These are phyloP conservation scores for Talaromyces wortmannii DNA, from an alignment of 495 filamentous ascomycete species.

Conservation along the genomic window DNA sequence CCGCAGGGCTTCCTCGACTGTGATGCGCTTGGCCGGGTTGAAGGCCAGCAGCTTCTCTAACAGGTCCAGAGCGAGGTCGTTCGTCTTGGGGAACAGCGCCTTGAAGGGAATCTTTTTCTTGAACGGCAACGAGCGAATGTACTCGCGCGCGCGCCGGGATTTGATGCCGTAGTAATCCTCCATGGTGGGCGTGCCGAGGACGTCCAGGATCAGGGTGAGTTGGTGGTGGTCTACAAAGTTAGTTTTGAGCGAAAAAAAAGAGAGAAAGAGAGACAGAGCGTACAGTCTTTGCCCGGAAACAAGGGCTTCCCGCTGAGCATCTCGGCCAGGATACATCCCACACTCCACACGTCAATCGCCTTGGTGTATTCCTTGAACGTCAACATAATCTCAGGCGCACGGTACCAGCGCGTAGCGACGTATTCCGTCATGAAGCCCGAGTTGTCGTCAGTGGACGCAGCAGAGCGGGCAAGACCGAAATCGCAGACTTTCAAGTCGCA, in stretches of 20 bases:
- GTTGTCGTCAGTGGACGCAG: slow-evolving; percentile 93
- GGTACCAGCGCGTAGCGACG: slow-evolving; percentile 98
- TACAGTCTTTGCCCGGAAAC: slow-evolving; percentile 98
- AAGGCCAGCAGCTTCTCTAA: slow-evolving; percentile 95
- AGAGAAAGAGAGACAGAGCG: slow-evolving; percentile 24
- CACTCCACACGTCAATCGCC: slow-evolving; percentile 99
- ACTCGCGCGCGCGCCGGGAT: slow-evolving; percentile 93
- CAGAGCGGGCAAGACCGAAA: slow-evolving; percentile 91
- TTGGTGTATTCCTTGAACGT: slow-evolving; percentile 99
- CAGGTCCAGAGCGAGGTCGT: slow-evolving; percentile 85
- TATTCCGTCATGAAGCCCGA: slow-evolving; percentile 99
- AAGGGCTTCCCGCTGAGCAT: slow-evolving; percentile 99
- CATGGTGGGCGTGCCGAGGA: slow-evolving; percentile 98
- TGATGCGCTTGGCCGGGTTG: slow-evolving; percentile 97
- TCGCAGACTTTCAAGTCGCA: slow-evolving; percentile 99
- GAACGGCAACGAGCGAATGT: slow-evolving; percentile 98
- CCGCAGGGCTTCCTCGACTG: slow-evolving; percentile 92
- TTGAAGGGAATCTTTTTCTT: slow-evolving; percentile 99
- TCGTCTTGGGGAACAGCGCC: slow-evolving; percentile 94
- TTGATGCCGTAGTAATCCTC: slow-evolving; percentile 99
- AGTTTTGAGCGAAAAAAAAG: background rate
- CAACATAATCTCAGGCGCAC: slow-evolving; percentile 99
- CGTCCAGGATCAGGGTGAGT: slow-evolving; percentile 93
- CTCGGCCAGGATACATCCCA: slow-evolving; percentile 98
- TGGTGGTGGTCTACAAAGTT: slow-evolving; percentile 80